phyloP scores from a whole-genome alignment of 768 basidiomycete genomes.

The Agaricus subrufescens region DNA sequence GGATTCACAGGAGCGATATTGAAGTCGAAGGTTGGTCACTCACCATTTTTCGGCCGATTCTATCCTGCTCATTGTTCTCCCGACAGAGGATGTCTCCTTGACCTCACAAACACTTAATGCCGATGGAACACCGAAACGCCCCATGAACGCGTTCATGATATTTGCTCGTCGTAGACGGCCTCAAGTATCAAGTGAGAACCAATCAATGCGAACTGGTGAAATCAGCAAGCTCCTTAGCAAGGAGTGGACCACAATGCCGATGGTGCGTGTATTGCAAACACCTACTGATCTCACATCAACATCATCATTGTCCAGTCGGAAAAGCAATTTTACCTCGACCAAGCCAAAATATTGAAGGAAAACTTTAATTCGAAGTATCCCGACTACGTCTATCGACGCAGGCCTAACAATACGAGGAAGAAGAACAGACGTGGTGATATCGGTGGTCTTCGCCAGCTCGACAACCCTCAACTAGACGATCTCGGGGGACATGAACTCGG shows the following conservation, averaged over 20 bases:
- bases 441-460: slow-evolving; percentile 14
- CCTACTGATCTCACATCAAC: slow-evolving; percentile 8
- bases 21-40: slow-evolving; percentile 40
- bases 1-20: slow-evolving; percentile 36
- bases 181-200: slow-evolving; percentile 83
- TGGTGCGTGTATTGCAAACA: slow-evolving; percentile 40
- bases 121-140: slow-evolving; percentile 84
- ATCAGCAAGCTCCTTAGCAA: slow-evolving; percentile 85
- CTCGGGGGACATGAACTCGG: slow-evolving; percentile 23
- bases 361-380: slow-evolving; percentile 83
- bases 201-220: slow-evolving; percentile 86
- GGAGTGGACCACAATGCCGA: slow-evolving; percentile 79
- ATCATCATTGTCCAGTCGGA: slow-evolving; percentile 44
- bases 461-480: slow-evolving; percentile 24
- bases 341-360: slow-evolving; percentile 83
- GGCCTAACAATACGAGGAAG: slow-evolving; percentile 78
- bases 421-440: slow-evolving; percentile 9
- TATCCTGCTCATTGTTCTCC: slow-evolving; percentile 6
- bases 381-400: slow-evolving; percentile 84
- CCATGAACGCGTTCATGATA: slow-evolving; percentile 95
- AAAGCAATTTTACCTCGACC: slow-evolving; percentile 85
- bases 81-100: slow-evolving; percentile 39
- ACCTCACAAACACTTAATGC: slow-evolving; percentile 80
- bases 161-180: slow-evolving; percentile 80
- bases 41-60: slow-evolving; percentile 4